Percentiles rank a stretch among this genome's conserved stretches.
These are phyloP conservation scores for Coccomyxa subellipsoidea DNA, from an alignment of 163 green algal genomes.

Conservation along the genomic window DNA sequence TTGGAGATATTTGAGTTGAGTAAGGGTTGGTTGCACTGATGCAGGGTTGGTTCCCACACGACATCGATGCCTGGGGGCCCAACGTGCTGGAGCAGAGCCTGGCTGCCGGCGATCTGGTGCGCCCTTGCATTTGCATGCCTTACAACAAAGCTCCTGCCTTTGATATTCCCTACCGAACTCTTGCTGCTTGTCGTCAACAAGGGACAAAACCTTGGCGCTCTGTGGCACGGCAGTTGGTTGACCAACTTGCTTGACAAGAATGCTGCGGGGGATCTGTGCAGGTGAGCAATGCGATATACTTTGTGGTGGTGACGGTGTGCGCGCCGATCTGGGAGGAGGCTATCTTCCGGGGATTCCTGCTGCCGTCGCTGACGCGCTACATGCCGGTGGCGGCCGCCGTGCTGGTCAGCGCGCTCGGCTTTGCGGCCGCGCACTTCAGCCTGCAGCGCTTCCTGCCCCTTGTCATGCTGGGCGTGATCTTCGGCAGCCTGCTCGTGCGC, in stretches of 20 bases:
- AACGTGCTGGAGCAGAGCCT: slow-evolving; percentile 56
- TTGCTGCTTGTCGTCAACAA: no score
- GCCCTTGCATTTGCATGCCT: slow-evolving; percentile 14
- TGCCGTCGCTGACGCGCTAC: slow-evolving; percentile 79
- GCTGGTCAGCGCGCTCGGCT: slow-evolving; percentile 58
- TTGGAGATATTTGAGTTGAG: no score
- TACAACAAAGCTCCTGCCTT: background rate
- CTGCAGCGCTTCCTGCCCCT: slow-evolving; percentile 82
- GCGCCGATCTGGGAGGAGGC: slow-evolving; percentile 95
- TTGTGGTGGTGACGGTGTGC: slow-evolving; percentile 78
- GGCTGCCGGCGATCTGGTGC: slow-evolving; percentile 25
- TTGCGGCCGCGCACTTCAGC: slow-evolving; percentile 83
- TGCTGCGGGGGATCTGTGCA: no score
- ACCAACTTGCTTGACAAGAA: no score
- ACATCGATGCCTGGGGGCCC: slow-evolving; percentile 20
- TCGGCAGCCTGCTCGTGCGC: slow-evolving; percentile 70
- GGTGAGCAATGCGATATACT: slow-evolving; percentile 74
- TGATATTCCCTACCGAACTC: background rate
- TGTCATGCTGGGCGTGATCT: slow-evolving; percentile 80
- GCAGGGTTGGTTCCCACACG: slow-evolving; percentile 51
- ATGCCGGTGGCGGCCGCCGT: slow-evolving; percentile 62
- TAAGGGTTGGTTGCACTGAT: background rate
- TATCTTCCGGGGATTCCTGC: slow-evolving; percentile 94
- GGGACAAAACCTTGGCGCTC: no score
- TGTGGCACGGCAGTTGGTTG: no score